Base-by-base conservation (phyloP, 495 filamentous ascomycete species). In the Chaetomium tenue region DNA sequence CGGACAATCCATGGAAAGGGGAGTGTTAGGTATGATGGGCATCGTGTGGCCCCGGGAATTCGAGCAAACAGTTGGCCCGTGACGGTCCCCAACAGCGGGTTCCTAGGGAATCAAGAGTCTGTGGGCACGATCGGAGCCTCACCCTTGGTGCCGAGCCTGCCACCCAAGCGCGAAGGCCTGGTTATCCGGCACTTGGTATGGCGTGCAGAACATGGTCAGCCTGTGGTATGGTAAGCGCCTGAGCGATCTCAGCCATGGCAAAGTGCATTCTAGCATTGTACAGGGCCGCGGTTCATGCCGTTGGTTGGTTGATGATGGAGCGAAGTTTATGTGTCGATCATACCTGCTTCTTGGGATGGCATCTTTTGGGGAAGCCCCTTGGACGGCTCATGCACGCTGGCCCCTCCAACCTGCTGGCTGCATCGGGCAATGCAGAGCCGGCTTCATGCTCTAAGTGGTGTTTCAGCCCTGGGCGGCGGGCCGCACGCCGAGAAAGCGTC, bases 311-410 rank as follows among this genome's bases (percentile, higher is more conserved):
- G 20, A 50, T 61, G n/a, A 52, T 40, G 47, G 58, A 42, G 46
- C 18, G 16, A 52, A 52, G 18, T 40, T 39, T 61, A 61, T 61
- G 47, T 61, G 58, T 8, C 58, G 58, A 61, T 61, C 58, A 61
- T 30, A 61, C 58, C 18, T 44, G 11, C 16, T 16, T 16, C 11
- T 28, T 40, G 46, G 25, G 44, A 37, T 58, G 55, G 42, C 55
- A 22, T 42, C 22, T 28, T 37, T 7, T 15, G 48, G 23, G 11
- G 23, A 1, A 15, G 48, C 22, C 12, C 22, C 52, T 23, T 22
- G 20, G 40, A n/a, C n/a, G 9, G 55, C 28, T 57, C 23, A 26
- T 39, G 30, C 51, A 56, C 22, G 53, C 33, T 2, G 20, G 2
- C 9, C 9, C 12, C 18, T 11, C 28, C 30, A 18, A 25, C 30